Percentiles rank a stretch among this genome's conserved stretches.
Conservation (phyloP, 2,329 filamentous ascomycete genomes). For the Trichoderma guizhouense region DNA sequence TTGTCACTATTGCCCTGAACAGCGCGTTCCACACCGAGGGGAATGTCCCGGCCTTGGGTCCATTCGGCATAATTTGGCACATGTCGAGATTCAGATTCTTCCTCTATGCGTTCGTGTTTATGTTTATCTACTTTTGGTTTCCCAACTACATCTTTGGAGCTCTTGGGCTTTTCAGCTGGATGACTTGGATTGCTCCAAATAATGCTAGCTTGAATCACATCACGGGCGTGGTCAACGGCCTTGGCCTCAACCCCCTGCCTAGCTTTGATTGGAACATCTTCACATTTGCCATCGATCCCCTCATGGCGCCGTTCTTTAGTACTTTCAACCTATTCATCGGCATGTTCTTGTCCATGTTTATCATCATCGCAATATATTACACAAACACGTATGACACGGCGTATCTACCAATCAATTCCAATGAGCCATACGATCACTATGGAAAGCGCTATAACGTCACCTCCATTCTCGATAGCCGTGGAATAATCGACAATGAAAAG, state of each 20-base stretch:
- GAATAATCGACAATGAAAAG: constrained; percentile 35
- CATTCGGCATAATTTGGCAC: constrained; percentile 31
- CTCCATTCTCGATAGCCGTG: constrained; percentile 25
- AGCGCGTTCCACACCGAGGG: constrained; percentile 42
- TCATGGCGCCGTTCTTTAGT: constrained; percentile 38
- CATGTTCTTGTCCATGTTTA: constrained; percentile 34
- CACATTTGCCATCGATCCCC: constrained; percentile 37
- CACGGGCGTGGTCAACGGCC: constrained; percentile 41
- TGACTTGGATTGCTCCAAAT: constrained; percentile 51
- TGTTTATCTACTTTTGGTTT: constrained; percentile 54
- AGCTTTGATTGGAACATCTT: constrained; percentile 42
- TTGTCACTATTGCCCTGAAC: constrained; percentile 48
- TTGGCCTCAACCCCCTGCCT: constrained; percentile 36
- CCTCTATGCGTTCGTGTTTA: constrained; percentile 37
- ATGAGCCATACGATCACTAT: constrained; percentile 41
- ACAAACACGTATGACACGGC: constrained; percentile 42
- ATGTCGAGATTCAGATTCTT: constrained; percentile 48
- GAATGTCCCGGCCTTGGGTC: constrained; percentile 32
- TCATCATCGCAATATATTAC: constrained; percentile 43
- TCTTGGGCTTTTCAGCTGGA: constrained; percentile 50
- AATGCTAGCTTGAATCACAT: constrained; percentile 40
- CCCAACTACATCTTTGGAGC: constrained; percentile 49
- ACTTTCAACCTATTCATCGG: constrained; percentile 38
- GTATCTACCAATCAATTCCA: constrained; percentile 46
- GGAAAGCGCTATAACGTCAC: constrained; percentile 36